Evolutionary conservation across 345 rosid genomes (phyloP).

Genomic region (Brassica rapa): DNA sequence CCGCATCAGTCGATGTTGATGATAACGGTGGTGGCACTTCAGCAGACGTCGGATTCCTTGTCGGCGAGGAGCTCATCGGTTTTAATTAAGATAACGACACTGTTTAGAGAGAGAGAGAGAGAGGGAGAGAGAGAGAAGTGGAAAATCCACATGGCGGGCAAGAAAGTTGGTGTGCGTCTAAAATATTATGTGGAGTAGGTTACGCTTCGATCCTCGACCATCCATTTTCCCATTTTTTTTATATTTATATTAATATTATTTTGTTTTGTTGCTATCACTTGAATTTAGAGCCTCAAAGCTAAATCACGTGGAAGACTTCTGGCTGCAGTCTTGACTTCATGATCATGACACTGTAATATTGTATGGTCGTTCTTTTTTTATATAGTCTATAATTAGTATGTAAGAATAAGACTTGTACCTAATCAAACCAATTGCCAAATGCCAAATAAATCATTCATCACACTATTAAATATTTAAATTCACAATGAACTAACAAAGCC

Average conservation of each 20-base stretch:
- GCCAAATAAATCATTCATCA: neutral
- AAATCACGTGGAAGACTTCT: conserved; percentile 12
- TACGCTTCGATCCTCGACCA: conserved; percentile 28
- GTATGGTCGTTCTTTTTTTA: conserved; percentile 13
- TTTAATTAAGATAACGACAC: conserved; percentile 1
- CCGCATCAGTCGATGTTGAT: conserved; percentile 23
- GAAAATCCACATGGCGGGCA: conserved; percentile 44
- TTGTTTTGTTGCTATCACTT: neutral
- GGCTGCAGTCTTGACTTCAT: conserved; percentile 3
- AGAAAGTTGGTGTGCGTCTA: neutral
- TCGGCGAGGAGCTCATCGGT: conserved; percentile 46
- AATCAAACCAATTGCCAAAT: conserved; percentile 9
- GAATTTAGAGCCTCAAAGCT: conserved; percentile 23
- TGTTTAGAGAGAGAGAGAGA: conserved; percentile 10
- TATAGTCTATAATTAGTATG: neutral
- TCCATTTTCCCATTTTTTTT: conserved; percentile 7
- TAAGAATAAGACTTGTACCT: conserved; percentile 15
- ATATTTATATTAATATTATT: neutral
- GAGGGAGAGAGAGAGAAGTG: conserved; percentile 9
- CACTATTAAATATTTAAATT: neutral
- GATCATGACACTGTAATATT: neutral
- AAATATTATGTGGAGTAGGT: conserved; percentile 30
- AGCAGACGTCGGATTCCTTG: conserved; percentile 38
- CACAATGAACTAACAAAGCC: neutral
- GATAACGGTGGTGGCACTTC: conserved; percentile 38